Evolutionary conservation across 352 stramenopile genomes (phyloP).

Genomic region (Globisporangium irregulare): DNA sequence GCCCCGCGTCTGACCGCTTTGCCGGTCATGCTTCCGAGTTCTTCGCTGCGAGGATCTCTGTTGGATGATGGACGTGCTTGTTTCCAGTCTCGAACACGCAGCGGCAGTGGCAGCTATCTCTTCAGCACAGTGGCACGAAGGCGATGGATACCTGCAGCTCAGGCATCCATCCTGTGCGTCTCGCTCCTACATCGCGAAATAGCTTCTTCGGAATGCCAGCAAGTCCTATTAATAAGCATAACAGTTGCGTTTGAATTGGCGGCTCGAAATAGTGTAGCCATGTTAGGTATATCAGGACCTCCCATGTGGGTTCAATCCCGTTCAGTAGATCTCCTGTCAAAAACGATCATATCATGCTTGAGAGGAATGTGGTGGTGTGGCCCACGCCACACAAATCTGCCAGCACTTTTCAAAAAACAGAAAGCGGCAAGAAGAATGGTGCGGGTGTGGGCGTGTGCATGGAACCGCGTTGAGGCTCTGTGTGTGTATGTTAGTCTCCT

Average conservation of each 20-base stretch:
- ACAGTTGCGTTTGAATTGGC: not conserved
- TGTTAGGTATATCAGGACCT: not conserved
- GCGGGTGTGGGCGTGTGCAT: not conserved
- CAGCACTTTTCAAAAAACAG: not conserved
- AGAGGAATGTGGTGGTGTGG: not conserved
- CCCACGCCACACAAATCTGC: not conserved
- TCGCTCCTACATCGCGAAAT: not conserved
- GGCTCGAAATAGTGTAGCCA: slow-evolving; percentile 6
- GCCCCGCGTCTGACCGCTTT: slow-evolving; percentile 25
- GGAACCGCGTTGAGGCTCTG: not conserved
- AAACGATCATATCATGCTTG: not conserved
- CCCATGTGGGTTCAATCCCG: not conserved
- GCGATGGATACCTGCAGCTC: not conserved
- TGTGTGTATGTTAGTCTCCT: not conserved
- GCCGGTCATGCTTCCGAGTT: slow-evolving; percentile 27
- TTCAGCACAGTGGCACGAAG: not conserved
- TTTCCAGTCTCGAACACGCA: not conserved
- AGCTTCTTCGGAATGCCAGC: not conserved
- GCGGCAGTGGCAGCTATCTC: not conserved
- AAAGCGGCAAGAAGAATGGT: slow-evolving; percentile 8
- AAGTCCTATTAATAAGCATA: not conserved
- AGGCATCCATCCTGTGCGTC: not conserved
- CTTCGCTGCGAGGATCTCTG: not conserved
- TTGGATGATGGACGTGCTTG: not conserved
- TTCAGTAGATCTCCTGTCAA: not conserved